phyloP scores from a whole-genome alignment of 1,284 basidiomycete species.

The Trichosporon sp. region DNA sequence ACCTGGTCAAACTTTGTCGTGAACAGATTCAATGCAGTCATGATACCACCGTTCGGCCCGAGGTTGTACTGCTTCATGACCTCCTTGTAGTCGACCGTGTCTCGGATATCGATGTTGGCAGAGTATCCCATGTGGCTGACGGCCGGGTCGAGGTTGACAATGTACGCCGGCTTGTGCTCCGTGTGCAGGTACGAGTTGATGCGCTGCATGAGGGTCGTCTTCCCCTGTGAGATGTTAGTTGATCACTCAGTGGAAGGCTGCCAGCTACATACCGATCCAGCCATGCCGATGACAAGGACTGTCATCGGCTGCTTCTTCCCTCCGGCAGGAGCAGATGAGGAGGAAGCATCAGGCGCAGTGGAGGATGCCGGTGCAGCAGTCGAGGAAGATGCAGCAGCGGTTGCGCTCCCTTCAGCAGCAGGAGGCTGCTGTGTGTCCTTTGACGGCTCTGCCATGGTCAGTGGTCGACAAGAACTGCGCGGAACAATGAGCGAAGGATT shows the following conservation, averaged over 20 bases:
- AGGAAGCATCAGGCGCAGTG: background rate
- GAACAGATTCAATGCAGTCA: conserved; percentile 95
- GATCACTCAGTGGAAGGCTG: background rate
- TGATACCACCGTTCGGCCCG: conserved; percentile 94
- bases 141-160: conserved; percentile 96
- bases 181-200: conserved; percentile 79
- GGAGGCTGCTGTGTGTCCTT: background rate
- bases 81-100: conserved; percentile 94
- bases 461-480: background rate
- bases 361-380: background rate
- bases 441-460: background rate
- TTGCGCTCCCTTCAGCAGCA: background rate
- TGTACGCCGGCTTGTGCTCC: conserved; percentile 68
- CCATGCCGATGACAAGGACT: conserved; percentile 67
- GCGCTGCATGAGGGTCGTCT: conserved; percentile 93
- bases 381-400: background rate
- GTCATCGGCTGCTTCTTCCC: conserved; percentile 61
- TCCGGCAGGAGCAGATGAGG: conserved; percentile 1
- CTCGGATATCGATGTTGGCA: conserved; percentile 95
- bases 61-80: conserved; percentile 99
- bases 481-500: background rate
- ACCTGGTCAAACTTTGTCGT: conserved; percentile 99
- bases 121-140: conserved; percentile 86
- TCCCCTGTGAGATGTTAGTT: conserved; percentile 57
- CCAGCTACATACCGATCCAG: conserved; percentile 42